Conservation (phyloP, 2,329 filamentous ascomycete genomes). For the Aspergillus intermedius region DNA sequence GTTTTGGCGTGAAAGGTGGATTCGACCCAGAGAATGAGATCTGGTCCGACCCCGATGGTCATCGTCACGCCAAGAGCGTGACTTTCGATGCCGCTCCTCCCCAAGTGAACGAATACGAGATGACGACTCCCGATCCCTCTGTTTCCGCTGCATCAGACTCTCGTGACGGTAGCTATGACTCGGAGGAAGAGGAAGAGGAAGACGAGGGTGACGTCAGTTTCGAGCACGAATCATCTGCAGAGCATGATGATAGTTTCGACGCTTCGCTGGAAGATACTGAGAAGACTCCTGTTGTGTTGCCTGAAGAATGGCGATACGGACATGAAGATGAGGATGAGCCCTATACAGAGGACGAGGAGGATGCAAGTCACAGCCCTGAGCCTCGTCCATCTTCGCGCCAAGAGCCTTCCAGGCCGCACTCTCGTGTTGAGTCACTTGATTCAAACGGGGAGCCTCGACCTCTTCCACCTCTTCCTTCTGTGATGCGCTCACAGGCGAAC, state of each 20-base stretch:
- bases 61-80: constrained; percentile 90
- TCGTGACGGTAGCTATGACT: constrained; percentile 88
- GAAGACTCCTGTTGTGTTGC: constrained; percentile 95
- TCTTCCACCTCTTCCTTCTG: constrained; percentile 72
- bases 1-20: constrained; percentile 53
- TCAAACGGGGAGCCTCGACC: constrained; percentile 79
- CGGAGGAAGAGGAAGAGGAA: constrained; percentile 63
- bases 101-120: constrained; percentile 95
- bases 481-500: constrained; percentile 28
- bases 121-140: constrained; percentile 94
- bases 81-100: constrained; percentile 93
- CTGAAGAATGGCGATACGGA: constrained; percentile 81
- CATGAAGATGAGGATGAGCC: constrained; percentile 55
- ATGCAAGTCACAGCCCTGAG: constrained; percentile 61
- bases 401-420: constrained; percentile 33
- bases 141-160: constrained; percentile 76
- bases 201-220: constrained; percentile 60
- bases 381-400: constrained; percentile 44
- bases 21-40: constrained; percentile 64
- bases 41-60: constrained; percentile 61
- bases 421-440: constrained; percentile 64
- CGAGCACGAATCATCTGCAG: constrained; percentile 52
- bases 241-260: constrained; percentile 85
- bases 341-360: constrained; percentile 53
- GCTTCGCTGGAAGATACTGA: constrained; percentile 91